phyloP scores from a whole-genome alignment of 257 asterid genomes.

The Eustoma russellianum region DNA sequence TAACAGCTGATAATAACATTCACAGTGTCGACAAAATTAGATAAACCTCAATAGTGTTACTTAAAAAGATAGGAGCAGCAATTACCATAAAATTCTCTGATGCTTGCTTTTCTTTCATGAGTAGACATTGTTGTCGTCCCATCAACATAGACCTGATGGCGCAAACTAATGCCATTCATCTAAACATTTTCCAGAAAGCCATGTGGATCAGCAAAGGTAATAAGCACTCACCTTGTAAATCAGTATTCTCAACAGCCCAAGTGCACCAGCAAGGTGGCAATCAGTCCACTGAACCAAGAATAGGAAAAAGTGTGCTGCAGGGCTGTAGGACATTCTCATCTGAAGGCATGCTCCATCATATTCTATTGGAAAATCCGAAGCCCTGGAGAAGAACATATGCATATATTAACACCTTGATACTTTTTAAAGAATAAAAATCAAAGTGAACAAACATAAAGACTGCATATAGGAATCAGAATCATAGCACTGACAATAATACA shows the following conservation, averaged over 20 bases:
- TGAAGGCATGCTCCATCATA: slow-evolving; percentile 87
- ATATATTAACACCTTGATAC: too few species aligned
- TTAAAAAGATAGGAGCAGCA: background rate
- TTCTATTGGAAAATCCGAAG: slow-evolving; percentile 74
- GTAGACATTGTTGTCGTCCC: slow-evolving; percentile 90
- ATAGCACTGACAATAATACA: too few species aligned
- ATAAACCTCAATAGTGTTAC: too few species aligned
- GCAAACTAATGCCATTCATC: background rate
- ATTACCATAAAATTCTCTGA: slow-evolving; percentile 83
- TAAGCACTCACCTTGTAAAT: slow-evolving; percentile 56
- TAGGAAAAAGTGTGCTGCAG: slow-evolving; percentile 80
- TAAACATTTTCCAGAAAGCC: background rate
- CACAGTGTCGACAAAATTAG: background rate
- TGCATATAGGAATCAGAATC: too few species aligned
- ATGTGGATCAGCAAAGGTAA: background rate
- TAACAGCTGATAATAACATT: slow-evolving; percentile 51
- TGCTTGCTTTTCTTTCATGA: slow-evolving; percentile 88
- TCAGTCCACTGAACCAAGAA: slow-evolving; percentile 91
- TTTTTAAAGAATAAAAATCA: background rate
- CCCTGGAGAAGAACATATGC: slow-evolving; percentile 24
- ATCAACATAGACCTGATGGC: slow-evolving; percentile 67
- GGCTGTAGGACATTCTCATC: slow-evolving; percentile 89
- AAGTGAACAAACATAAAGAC: background rate
- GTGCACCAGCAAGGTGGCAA: slow-evolving; percentile 90
- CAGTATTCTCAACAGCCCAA: slow-evolving; percentile 71